Evolutionary conservation across 2,329 filamentous ascomycete genomes (phyloP).

Genomic region (Stagonosporopsis rhizophila): DNA sequence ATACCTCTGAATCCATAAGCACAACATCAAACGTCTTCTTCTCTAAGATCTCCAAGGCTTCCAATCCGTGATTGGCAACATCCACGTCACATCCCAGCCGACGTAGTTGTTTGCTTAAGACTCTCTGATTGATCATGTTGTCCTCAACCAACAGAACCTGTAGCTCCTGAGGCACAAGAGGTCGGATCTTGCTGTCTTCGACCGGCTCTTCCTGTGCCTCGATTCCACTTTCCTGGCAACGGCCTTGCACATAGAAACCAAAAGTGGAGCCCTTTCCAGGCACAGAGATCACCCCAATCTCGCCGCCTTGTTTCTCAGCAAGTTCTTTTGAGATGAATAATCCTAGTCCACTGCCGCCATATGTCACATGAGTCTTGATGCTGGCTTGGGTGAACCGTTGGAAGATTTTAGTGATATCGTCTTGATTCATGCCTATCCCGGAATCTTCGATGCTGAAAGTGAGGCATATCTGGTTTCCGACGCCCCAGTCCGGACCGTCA

Average conservation of each 20-base stretch:
- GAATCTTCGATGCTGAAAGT: slow-evolving; percentile 5
- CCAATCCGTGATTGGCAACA: slow-evolving; percentile 46
- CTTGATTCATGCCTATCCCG: not conserved
- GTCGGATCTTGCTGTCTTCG: not conserved
- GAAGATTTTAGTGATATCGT: slow-evolving; percentile 19
- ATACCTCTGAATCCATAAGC: slow-evolving; percentile 57
- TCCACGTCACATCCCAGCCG: slow-evolving; percentile 40
- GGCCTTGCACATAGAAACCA: slow-evolving; percentile 33
- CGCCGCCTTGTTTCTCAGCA: slow-evolving; percentile 35
- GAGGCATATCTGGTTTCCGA: slow-evolving; percentile 23
- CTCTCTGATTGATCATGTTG: slow-evolving; percentile 49
- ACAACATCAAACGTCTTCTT: slow-evolving; percentile 39
- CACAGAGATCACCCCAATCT: slow-evolving; percentile 27
- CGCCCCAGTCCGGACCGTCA: slow-evolving; percentile 14
- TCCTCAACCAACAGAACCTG: slow-evolving; percentile 48
- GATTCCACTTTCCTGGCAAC: slow-evolving; percentile 2
- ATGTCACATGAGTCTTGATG: slow-evolving; percentile 38
- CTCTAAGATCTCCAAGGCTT: slow-evolving; percentile 44
- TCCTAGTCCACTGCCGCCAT: slow-evolving; percentile 45
- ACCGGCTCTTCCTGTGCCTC: not conserved
- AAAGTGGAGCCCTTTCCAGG: slow-evolving; percentile 28
- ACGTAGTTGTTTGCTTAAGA: slow-evolving; percentile 43
- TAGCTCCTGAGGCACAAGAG: slow-evolving; percentile 12
- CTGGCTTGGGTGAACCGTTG: slow-evolving; percentile 32
- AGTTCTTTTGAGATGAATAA: slow-evolving; percentile 36